Conservation (phyloP, 768 basidiomycete genomes). For the Saitozyma sp. region DNA sequence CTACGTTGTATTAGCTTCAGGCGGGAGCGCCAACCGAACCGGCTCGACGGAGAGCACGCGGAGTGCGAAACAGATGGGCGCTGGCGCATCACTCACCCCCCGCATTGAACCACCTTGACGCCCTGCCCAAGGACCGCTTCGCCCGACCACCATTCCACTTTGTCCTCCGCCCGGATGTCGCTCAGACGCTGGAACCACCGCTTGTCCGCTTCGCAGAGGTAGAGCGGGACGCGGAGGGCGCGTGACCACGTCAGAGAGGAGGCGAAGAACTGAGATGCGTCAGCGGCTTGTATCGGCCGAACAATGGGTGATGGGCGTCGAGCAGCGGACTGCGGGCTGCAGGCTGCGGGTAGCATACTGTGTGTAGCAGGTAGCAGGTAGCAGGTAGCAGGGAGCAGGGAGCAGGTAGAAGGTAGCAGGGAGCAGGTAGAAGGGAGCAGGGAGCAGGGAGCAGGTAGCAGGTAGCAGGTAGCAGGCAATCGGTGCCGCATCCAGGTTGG, state of each 20-base stretch:
- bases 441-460: no score
- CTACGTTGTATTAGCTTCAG: slow-evolving; percentile 15
- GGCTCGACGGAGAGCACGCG: not conserved
- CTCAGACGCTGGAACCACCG: slow-evolving; percentile 42
- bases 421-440: no score
- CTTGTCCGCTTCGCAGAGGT: slow-evolving; percentile 40
- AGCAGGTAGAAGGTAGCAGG: no score
- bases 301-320: no score
- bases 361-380: no score
- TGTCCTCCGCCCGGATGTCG: slow-evolving; percentile 28
- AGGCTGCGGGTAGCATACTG: no score
- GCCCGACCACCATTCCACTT: slow-evolving; percentile 38
- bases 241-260: slow-evolving; percentile 48
- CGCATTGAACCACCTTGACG: slow-evolving; percentile 45
- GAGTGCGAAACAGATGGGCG: no score
- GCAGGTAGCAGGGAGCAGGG: no score
- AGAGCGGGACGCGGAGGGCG: slow-evolving; percentile 41
- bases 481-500: not conserved
- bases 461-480: no score
- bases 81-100: slow-evolving; percentile 39
- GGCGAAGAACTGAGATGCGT: slow-evolving; percentile 43
- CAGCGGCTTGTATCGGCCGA: no score
- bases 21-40: not conserved
- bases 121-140: slow-evolving; percentile 27
- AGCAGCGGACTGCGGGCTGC: no score